Base-by-base conservation (phyloP, 768 basidiomycete genomes). In the Trametes cinnabarina region DNA sequence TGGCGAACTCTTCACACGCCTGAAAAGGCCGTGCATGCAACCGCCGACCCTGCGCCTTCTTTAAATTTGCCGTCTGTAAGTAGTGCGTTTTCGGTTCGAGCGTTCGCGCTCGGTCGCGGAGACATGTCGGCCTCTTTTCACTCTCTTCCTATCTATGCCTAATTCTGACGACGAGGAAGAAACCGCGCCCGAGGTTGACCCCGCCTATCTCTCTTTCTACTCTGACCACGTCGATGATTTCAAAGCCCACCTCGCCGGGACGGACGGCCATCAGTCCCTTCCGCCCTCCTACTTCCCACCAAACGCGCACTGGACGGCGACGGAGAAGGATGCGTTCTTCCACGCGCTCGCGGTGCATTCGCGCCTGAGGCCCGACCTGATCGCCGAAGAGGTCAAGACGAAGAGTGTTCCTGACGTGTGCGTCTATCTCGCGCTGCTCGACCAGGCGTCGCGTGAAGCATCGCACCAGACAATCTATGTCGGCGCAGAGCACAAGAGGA, bases 311-410 rank as follows among this genome's bases (percentile, higher is more conserved):
- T 94, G 92, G 92, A 83, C 86, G 3, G 68, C 77, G 0, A 62
- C 72, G n/a, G 92, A 94, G 66, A 87, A 88, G 60, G 76, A 83
- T 25, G 62, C 67, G 0, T 90, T 94, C 72, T 94, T 92, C 69
- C 86, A 82, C 68, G 86, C 81, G 0, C 70, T 94, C 20, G 71
- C 79, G 25, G 69, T 84, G 2, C 74, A 88, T 70, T 93, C 91
- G 19, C 80, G 88, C 23, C 77, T 88, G 41, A 74, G 90, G 20
- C 88, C 90, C 0, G 92, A 94, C 69, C 78, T 93, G 46, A 87
- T 94, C 48, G 84, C 90, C 0, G 76, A 74, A 5, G 79, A 79
- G 47, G 74, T 93, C n/a, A 76, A 76, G 57, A 84, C 86, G 20
- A 91, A 88, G 72, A 82, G 76, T 14, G 75, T 81, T 9, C 71